Base-by-base conservation (phyloP, 352 stramenopile species). In the Pythium plurisporium region DNA sequence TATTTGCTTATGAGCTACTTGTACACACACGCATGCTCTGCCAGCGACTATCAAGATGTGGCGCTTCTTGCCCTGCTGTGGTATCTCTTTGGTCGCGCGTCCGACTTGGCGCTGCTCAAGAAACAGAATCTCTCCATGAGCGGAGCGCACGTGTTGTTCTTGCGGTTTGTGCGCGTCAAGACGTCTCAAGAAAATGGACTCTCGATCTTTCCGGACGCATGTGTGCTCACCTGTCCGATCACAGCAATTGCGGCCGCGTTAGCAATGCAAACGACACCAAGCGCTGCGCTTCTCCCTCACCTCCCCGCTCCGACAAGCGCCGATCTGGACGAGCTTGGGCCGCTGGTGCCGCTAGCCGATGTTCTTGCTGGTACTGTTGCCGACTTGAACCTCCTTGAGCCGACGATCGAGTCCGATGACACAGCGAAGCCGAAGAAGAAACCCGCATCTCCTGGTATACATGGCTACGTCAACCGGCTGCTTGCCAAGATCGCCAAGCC, bases 51-150 rank as follows among this genome's bases (percentile, higher is more conserved):
- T 50, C 55, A 76, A 38, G 60, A 79, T 38, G 48, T 62, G 10
- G 63, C 61, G 2, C 38, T 76, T 2, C 20, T 73, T 3, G 65
- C 61, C 4, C 20, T 82, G 1, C 30, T 74, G 57, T 73, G 59
- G 64, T 69, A 71, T 46, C 46, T 71, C 7, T 77, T 79, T n/a
- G 67, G 69, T 0, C 58, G 63, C 3, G 67, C 67, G 0, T 76
- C 61, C 0, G 54, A 74, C 15, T 31, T 72, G 1, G 43, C 54
- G 2, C 50, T 68, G 9, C 14, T 78, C 0, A 50, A n/a, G 1
- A 74, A 73, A n/a, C 52, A 67, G 17, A 57, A 67, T 6, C 30
- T 73, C 2, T 63, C 58, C 25, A 45, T 69, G 15, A 57, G 61
- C 26, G 27, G 27, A 4, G 59, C 49, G 17, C 27, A 43, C 0